Conservation (phyloP, 78 protist genomes). For the Speleostelium caveatum region DNA sequence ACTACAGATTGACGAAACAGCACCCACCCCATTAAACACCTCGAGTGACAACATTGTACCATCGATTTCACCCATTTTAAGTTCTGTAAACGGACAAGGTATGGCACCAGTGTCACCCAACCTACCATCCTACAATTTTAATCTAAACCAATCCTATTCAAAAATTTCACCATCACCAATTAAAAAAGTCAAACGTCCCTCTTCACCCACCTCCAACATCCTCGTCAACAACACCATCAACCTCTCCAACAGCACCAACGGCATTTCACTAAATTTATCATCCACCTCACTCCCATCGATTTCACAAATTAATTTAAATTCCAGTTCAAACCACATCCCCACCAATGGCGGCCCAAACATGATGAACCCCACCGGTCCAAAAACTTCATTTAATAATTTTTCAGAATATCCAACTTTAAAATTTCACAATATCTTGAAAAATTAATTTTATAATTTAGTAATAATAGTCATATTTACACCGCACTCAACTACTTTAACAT, state of each 20-base stretch:
- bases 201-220: slow-evolving; percentile 13
- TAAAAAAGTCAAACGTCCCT: slow-evolving; percentile 10
- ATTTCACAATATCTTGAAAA: not conserved
- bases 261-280: not conserved
- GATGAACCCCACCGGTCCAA: not conserved
- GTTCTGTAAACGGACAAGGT: not conserved
- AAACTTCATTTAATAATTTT: not conserved
- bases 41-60: slow-evolving; percentile 67
- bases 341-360: not conserved
- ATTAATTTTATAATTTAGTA: not conserved
- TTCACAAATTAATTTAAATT: slow-evolving; percentile 41
- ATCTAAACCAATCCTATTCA: not conserved
- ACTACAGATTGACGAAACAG: slow-evolving; percentile 61
- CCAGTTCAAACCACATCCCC: slow-evolving; percentile 52
- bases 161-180: not conserved
- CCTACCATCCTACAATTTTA: not conserved
- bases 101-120: not conserved
- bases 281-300: slow-evolving; percentile 18
- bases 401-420: not conserved
- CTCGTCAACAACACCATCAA: not conserved
- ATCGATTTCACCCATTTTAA: slow-evolving; percentile 53
- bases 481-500: not conserved
- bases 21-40: slow-evolving; percentile 2
- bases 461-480: not conserved
- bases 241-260: slow-evolving; percentile 3